Percentiles rank a stretch among this genome's conserved stretches.
These are phyloP conservation scores for Bruguiera sexangula DNA, from an alignment of 345 rosid species.

Conservation along the genomic window DNA sequence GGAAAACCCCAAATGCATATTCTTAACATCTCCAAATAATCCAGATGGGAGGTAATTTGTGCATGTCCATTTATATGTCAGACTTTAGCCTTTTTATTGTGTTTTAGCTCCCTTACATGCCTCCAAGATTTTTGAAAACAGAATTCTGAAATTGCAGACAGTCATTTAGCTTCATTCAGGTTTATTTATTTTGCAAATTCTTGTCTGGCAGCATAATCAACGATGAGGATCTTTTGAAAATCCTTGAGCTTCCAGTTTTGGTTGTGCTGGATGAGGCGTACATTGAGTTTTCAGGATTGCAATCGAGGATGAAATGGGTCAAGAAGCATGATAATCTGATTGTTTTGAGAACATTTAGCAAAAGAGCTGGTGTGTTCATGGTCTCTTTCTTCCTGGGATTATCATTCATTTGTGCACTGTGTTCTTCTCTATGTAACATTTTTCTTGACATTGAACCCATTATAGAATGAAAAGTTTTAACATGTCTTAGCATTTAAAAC, in stretches of 20 bases:
- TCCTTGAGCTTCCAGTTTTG: constrained; percentile 74
- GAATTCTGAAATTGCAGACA: not conserved
- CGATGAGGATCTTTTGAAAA: constrained; percentile 72
- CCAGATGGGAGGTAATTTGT: constrained; percentile 84
- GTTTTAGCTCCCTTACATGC: not conserved
- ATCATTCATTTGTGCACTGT: not conserved
- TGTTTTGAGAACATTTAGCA: constrained; percentile 95
- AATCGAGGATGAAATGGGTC: constrained; percentile 92
- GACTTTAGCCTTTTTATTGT: not conserved
- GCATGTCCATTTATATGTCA: too few relatives aligned
- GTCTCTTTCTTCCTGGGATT: not conserved
- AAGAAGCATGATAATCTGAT: constrained; percentile 84
- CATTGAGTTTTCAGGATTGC: constrained; percentile 77
- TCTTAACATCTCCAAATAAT: constrained; percentile 92
- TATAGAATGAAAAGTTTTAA: not conserved
- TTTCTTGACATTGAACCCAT: too few relatives aligned
- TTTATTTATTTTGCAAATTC: constrained; percentile 9
- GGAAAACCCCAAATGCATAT: constrained; percentile 92
- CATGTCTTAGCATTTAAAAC: not conserved
- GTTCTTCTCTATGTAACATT: not conserved
- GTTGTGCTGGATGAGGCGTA: constrained; percentile 97
- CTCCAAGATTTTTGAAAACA: not conserved
- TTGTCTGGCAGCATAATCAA: constrained; percentile 51
- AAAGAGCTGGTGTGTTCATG: constrained; percentile 76
- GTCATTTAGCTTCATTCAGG: constrained; percentile 2